Evolutionary conservation across 768 basidiomycete genomes (phyloP).

Genomic region (Vararia minispora): DNA sequence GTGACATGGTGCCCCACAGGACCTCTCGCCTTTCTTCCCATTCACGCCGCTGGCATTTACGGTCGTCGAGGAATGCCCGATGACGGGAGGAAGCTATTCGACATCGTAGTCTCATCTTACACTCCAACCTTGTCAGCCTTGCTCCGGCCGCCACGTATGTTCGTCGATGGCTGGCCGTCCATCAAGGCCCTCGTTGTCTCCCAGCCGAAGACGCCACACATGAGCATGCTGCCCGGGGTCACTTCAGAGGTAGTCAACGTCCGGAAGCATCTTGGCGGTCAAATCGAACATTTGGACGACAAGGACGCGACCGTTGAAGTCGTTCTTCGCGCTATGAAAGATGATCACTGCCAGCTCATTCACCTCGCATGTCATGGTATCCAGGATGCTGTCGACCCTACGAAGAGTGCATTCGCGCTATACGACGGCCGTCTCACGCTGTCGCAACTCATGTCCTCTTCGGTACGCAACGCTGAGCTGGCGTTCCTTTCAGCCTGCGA

Average conservation of each 20-base stretch:
- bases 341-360: constrained; percentile 1
- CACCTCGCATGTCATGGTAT: constrained; percentile 9
- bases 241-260: no score
- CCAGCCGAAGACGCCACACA: no score
- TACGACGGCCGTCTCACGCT: constrained; percentile 6
- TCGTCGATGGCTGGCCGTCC: no score
- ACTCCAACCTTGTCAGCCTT: background rate
- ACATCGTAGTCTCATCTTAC: background rate
- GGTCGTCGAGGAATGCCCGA: no score
- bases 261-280: no score
- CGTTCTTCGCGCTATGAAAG: background rate
- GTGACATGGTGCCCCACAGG: background rate
- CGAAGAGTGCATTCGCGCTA: constrained; percentile 3
- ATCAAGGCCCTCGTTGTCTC: no score
- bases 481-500: constrained; percentile 9
- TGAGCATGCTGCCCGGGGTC: no score
- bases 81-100: background rate
- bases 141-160: background rate
- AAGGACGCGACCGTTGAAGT: background rate
- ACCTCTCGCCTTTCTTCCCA: background rate
- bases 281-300: background rate
- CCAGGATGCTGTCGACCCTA: background rate
- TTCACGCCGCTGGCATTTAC: background rate
- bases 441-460: constrained; percentile 5
- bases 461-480: constrained; percentile 8